A percentile compares a stretch with the other conserved stretches of the same genome.
phyloP scores from a whole-genome alignment of 371 early-diverging fungal species.

The Mucor mucedo region DNA sequence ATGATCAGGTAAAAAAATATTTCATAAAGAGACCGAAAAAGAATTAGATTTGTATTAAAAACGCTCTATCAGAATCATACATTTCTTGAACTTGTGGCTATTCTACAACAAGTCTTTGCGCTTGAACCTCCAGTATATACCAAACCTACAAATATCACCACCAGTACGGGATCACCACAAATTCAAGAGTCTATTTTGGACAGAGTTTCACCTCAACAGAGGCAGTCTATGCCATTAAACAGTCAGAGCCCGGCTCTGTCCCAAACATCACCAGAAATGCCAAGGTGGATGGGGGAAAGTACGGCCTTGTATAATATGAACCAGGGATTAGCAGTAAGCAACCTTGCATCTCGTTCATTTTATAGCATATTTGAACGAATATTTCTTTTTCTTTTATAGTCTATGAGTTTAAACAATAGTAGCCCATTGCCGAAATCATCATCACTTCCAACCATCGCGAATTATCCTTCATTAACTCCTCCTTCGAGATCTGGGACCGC shows the following conservation, averaged over 20 bases:
- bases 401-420: conserved; percentile 34
- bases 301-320: conserved; percentile 52
- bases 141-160: conserved; percentile 50
- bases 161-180: conserved; percentile 31
- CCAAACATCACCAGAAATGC: conserved; percentile 25
- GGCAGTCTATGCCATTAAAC: conserved; percentile 33
- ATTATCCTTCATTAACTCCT: conserved; percentile 2
- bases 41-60: background rate
- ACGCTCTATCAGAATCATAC: conserved; percentile 55
- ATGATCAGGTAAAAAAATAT: conserved; percentile 35
- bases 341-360: background rate
- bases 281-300: conserved; percentile 42
- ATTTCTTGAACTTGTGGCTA: conserved; percentile 64
- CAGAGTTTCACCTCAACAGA: conserved; percentile 27
- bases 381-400: conserved; percentile 18
- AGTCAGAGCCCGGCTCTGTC: conserved; percentile 30
- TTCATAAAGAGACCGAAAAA: conserved; percentile 1
- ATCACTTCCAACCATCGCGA: conserved; percentile 30
- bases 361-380: background rate
- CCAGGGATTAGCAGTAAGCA: conserved; percentile 40
- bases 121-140: conserved; percentile 85
- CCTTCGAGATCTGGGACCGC: conserved; percentile 9
- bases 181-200: conserved; percentile 27
- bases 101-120: conserved; percentile 75
- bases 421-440: conserved; percentile 31